These are phyloP conservation scores for Oxyria digyna DNA, from an alignment of 148 eudicot genomes.

Conservation along the genomic window DNA sequence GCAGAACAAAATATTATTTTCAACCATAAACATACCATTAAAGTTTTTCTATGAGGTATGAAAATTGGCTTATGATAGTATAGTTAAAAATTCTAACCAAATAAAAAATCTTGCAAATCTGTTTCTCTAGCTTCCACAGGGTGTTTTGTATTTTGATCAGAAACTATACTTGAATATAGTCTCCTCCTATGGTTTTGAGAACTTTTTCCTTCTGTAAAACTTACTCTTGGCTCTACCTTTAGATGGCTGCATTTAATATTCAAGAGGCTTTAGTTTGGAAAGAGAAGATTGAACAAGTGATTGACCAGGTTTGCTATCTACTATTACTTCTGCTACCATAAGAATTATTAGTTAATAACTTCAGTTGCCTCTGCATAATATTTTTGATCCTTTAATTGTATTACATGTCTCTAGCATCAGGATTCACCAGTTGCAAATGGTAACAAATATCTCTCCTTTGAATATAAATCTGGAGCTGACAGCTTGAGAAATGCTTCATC, in stretches of 20 bases:
- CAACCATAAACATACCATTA: neutral
- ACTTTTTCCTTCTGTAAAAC: neutral
- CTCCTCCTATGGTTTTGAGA: neutral
- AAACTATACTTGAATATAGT: neutral
- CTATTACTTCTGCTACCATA: neutral
- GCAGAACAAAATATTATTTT: neutral
- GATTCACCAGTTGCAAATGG: conserved; percentile 75
- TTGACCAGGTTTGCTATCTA: conserved; percentile 62
- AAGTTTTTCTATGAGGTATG: neutral
- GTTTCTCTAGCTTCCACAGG: neutral
- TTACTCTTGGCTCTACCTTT: conserved; percentile 11
- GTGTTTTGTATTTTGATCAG: neutral
- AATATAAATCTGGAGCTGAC: conserved; percentile 77
- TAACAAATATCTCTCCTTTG: conserved; percentile 69
- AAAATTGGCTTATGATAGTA: neutral
- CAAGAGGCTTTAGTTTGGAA: conserved; percentile 98
- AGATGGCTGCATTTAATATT: conserved; percentile 99
- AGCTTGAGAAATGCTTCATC: conserved; percentile 79
- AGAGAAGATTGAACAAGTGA: conserved; percentile 90
- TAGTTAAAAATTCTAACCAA: neutral
- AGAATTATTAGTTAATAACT: neutral
- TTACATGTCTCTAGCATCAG: conserved; percentile 60
- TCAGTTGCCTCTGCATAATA: neutral
- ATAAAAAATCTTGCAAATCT: neutral
- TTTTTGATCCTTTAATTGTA: neutral